Conservation (phyloP, 441 rosid species). For the Populus hybrid region DNA sequence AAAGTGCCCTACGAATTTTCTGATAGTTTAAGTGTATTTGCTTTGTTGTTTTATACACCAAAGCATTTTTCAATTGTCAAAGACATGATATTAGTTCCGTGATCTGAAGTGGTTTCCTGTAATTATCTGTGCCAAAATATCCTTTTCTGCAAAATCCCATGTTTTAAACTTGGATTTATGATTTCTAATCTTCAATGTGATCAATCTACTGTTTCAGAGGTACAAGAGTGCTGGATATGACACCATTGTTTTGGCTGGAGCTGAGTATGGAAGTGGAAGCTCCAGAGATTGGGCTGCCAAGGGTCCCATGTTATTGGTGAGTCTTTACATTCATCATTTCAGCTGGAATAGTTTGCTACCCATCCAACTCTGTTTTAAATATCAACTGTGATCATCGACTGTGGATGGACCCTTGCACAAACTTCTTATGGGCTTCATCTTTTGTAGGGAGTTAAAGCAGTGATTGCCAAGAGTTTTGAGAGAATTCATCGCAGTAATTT, state of each 20-base stretch:
- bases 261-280: slow-evolving; percentile 99
- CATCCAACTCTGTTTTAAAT: not conserved
- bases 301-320: slow-evolving; percentile 92
- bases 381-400: not conserved
- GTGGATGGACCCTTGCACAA: not conserved
- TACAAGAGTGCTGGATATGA: slow-evolving; percentile 77
- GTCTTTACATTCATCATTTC: slow-evolving; percentile 10
- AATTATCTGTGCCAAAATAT: not conserved
- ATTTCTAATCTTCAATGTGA: not conserved
- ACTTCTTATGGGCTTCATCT: slow-evolving; percentile 4
- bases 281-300: slow-evolving; percentile 99
- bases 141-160: not conserved
- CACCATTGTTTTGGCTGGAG: slow-evolving; percentile 90
- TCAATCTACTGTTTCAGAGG: slow-evolving; percentile 45
- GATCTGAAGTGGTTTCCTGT: not conserved
- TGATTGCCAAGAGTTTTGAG: slow-evolving; percentile 95
- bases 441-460: slow-evolving; percentile 93
- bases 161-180: not conserved
- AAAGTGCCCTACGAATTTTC: not conserved
- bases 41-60: not conserved
- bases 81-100: not conserved
- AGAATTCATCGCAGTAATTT: slow-evolving; percentile 97
- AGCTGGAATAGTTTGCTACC: not conserved
- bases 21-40: not conserved
- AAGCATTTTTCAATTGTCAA: not conserved